These are phyloP conservation scores for Moricandia moricandioides DNA, from an alignment of 345 rosid species.

Conservation along the genomic window DNA sequence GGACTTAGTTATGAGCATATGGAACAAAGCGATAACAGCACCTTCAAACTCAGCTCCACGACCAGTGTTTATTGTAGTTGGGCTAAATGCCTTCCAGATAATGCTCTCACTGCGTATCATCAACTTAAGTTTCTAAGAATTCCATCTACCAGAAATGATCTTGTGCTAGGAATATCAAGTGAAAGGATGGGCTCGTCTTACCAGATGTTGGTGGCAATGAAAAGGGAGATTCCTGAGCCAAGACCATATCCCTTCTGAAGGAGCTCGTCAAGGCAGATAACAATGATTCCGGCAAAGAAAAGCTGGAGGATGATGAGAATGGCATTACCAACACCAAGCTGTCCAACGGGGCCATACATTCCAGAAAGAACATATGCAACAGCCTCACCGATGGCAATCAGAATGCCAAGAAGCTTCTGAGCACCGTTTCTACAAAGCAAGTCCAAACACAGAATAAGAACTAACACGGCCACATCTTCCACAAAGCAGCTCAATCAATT, in stretches of 20 bases:
- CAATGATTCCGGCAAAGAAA: slow-evolving; percentile 79
- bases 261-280: slow-evolving; percentile 79
- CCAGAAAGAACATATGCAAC: slow-evolving; percentile 84
- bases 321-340: slow-evolving; percentile 84
- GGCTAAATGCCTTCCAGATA: slow-evolving; percentile 89
- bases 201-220: slow-evolving; percentile 91
- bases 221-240: slow-evolving; percentile 84
- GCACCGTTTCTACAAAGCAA: slow-evolving; percentile 62
- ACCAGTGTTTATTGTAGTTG: slow-evolving; percentile 83
- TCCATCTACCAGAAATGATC: neutral
- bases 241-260: slow-evolving; percentile 82
- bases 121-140: neutral
- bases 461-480: neutral
- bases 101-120: slow-evolving; percentile 58
- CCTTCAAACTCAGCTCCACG: slow-evolving; percentile 95
- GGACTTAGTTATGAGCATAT: slow-evolving; percentile 68
- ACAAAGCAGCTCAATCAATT: too few relatives aligned
- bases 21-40: slow-evolving; percentile 85
- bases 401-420: slow-evolving; percentile 72
- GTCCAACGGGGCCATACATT: slow-evolving; percentile 77
- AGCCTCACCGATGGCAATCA: slow-evolving; percentile 79
- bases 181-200: slow-evolving; percentile 24
- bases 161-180: neutral
- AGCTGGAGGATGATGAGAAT: slow-evolving; percentile 75
- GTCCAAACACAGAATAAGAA: neutral